These are phyloP conservation scores for Pseudocercospora fuligena DNA, from an alignment of 2,329 filamentous ascomycete species.

Conservation along the genomic window DNA sequence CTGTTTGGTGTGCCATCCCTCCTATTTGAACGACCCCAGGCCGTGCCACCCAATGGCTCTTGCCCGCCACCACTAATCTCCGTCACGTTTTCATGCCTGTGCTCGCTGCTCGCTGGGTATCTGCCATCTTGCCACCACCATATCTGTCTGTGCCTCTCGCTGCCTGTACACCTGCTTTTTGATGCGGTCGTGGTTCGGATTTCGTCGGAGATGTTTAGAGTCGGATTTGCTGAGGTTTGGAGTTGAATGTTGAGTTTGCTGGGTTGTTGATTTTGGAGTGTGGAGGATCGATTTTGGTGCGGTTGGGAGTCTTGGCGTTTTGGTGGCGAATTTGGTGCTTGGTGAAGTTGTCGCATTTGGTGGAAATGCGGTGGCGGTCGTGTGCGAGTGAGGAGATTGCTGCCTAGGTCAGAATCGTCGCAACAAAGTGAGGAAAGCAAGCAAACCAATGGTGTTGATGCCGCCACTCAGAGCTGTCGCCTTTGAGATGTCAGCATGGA, in stretches of 20 bases:
- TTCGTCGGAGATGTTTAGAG: neutral
- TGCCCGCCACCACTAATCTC: neutral
- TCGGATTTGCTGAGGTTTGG: neutral
- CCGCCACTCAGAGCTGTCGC: neutral
- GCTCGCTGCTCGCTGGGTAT: neutral
- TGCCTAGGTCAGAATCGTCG: neutral
- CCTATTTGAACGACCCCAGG: neutral
- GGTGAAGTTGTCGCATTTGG: neutral
- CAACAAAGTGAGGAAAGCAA: neutral
- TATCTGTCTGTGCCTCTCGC: neutral
- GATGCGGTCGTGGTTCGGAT: neutral
- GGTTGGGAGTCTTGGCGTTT: neutral
- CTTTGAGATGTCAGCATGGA: neutral
- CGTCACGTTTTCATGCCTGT: neutral
- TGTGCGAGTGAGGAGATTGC: neutral
- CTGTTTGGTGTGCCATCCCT: neutral
- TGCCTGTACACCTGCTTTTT: neutral
- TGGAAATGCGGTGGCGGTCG: neutral
- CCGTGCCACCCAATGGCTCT: neutral
- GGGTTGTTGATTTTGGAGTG: too few relatives aligned
- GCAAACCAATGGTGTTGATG: neutral
- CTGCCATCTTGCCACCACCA: neutral
- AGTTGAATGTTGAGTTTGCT: neutral
- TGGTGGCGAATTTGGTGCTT: neutral
- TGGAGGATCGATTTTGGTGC: neutral